Base-by-base conservation (phyloP, 2,329 filamentous ascomycete species). In the Phyllosticta citrichinensis region DNA sequence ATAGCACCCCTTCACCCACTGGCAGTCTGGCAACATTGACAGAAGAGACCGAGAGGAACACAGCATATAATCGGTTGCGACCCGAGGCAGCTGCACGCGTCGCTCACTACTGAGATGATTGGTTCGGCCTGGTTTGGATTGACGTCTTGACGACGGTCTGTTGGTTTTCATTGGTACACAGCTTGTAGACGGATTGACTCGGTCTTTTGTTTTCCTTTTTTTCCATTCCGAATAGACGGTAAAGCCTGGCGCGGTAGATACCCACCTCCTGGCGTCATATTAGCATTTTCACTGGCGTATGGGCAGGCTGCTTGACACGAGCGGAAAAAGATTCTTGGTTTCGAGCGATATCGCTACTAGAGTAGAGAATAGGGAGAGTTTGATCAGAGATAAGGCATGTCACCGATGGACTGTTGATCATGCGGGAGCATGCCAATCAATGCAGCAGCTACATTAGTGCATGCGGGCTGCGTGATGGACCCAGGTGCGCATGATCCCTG, bases 1-100 rank as follows among this genome's bases (percentile, higher is more conserved):
- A 66, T 20, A 70, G 66, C 5, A 73, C 71, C 0, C 71, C 71
- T n/a, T 70, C 69, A 58, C 69, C 71, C 6, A 66, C 70, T 5
- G 61, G 69, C 14, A 71, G 69, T 60, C 62, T 73, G 25, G 70
- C 70, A 50, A 73, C 71, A 2, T 56, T 74, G 59, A 70, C 66
- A 19, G 72, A 74, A 56, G 72, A 74, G 58, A 74, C 72, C 51
- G 65, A 70, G 24, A 64, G 72, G 24, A 74, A 74, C 55, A 74
- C 72, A 20, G 64, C 68, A 35, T 69, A 71, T 52, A 62, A 62
- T 55, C 47, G 55, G 25, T 33, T 61, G 59, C 54, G 59, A 33
- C 59, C 59, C 33, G 58, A 60, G 58, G 53, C 25, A 56, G 58
- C 58, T 3, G 40, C 40, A 25, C 40, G 52, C 20, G 53, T 56